These are phyloP conservation scores for Globisporangium paddicum DNA, from an alignment of 352 stramenopile genomes.

Conservation along the genomic window DNA sequence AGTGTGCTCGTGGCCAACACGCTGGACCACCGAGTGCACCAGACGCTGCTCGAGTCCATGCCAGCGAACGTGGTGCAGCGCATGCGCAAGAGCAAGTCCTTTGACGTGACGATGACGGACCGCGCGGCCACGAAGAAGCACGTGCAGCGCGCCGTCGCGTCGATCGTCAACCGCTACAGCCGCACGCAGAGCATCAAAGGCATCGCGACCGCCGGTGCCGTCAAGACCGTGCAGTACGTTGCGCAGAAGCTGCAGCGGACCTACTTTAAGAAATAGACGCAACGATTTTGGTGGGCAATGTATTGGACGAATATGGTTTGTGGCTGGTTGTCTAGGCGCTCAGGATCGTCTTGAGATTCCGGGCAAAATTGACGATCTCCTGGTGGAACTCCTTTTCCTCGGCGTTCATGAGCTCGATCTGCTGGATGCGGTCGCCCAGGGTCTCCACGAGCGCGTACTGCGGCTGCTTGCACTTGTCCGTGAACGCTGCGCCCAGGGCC, in stretches of 20 bases:
- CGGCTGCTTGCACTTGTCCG: conserved; percentile 45
- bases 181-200: conserved; percentile 88
- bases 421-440: conserved; percentile 45
- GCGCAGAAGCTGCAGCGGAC: conserved; percentile 84
- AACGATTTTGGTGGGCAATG: background rate
- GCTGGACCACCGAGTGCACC: conserved; percentile 23
- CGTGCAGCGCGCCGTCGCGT: conserved; percentile 50
- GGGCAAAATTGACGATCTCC: conserved; percentile 55
- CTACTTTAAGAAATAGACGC: conserved; percentile 51
- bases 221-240: conserved; percentile 81
- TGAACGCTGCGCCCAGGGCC: conserved; percentile 50
- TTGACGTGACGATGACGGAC: conserved; percentile 22
- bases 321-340: conserved; percentile 8
- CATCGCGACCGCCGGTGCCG: conserved; percentile 73
- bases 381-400: conserved; percentile 69
- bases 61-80: conserved; percentile 42
- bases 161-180: conserved; percentile 82
- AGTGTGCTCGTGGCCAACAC: conserved; percentile 50
- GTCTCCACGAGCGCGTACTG: conserved; percentile 39
- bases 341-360: conserved; percentile 45
- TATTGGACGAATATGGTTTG: background rate
- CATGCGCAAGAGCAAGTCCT: conserved; percentile 25
- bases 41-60: conserved; percentile 44
- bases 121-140: conserved; percentile 51
- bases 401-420: conserved; percentile 54